phyloP scores from a whole-genome alignment of 2,329 filamentous ascomycete genomes.

The Zasmidium angulare region DNA sequence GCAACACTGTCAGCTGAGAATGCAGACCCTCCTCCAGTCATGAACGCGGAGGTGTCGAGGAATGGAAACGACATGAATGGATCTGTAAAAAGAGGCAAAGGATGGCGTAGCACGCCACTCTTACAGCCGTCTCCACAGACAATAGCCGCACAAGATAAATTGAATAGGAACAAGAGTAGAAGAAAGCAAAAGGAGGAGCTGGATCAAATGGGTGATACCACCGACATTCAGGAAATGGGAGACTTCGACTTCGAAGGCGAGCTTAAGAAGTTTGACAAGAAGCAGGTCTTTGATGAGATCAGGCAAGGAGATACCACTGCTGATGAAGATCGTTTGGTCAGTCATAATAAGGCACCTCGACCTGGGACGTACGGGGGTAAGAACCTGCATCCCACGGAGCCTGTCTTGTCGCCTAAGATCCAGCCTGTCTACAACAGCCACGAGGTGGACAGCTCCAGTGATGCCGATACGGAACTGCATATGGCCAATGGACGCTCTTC shows the following conservation, averaged over 20 bases:
- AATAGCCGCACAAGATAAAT: slow-evolving; percentile 31
- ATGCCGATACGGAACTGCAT: slow-evolving; percentile 37
- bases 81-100: slow-evolving; percentile 54
- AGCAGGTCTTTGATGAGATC: slow-evolving; percentile 87
- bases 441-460: slow-evolving; percentile 33
- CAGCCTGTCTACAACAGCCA: slow-evolving; percentile 29
- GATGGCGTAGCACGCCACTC: slow-evolving; percentile 67
- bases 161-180: slow-evolving; percentile 36
- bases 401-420: slow-evolving; percentile 68
- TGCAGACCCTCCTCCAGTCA: slow-evolving; percentile 31
- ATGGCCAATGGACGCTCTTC: slow-evolving; percentile 35
- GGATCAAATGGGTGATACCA: slow-evolving; percentile 91
- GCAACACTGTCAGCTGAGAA: slow-evolving; percentile 10
- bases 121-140: slow-evolving; percentile 59
- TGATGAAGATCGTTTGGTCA: slow-evolving; percentile 87
- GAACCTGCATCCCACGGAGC: slow-evolving; percentile 88
- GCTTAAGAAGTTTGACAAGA: slow-evolving; percentile 92
- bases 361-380: slow-evolving; percentile 66
- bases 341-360: slow-evolving; percentile 70
- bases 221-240: slow-evolving; percentile 86
- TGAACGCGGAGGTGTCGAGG: slow-evolving; percentile 36
- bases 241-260: slow-evolving; percentile 93
- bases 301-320: slow-evolving; percentile 82
- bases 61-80: slow-evolving; percentile 41
- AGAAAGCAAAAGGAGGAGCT: slow-evolving; percentile 51